These are phyloP conservation scores for Omphalea diandra DNA, from an alignment of 441 rosid genomes.

Conservation along the genomic window DNA sequence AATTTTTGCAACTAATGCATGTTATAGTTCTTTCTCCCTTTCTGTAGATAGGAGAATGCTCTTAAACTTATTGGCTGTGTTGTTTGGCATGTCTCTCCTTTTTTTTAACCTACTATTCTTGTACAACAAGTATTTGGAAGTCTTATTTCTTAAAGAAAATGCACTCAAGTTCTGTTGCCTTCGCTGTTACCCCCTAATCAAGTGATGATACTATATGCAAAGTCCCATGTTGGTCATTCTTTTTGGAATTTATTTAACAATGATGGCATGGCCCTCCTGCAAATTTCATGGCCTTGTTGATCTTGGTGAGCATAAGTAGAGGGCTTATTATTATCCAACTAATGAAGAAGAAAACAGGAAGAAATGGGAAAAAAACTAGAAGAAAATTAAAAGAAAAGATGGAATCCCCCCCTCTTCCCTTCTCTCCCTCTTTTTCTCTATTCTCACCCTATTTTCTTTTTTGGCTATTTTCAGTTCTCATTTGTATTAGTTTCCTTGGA, in stretches of 20 bases:
- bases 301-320: background rate
- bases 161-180: no score
- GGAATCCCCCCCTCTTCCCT: no score
- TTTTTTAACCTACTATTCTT: no score
- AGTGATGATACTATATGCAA: no score
- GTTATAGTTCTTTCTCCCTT: background rate
- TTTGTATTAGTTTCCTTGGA: no score
- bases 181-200: no score
- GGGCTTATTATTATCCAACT: background rate
- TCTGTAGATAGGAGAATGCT: background rate
- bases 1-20: background rate
- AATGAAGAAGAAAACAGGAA: no score
- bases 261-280: background rate
- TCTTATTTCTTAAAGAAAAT: no score
- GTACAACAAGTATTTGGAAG: no score
- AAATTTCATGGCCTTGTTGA: background rate
- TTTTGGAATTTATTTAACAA: background rate
- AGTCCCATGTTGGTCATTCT: background rate
- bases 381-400: no score
- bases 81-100: background rate
- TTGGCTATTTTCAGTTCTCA: background rate
- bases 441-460: background rate
- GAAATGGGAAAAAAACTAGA: no score
- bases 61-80: background rate
- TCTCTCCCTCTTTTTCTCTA: no score